phyloP scores from a whole-genome alignment of 1,139 yeast genomes.

The Suhomyces guaymorum region DNA sequence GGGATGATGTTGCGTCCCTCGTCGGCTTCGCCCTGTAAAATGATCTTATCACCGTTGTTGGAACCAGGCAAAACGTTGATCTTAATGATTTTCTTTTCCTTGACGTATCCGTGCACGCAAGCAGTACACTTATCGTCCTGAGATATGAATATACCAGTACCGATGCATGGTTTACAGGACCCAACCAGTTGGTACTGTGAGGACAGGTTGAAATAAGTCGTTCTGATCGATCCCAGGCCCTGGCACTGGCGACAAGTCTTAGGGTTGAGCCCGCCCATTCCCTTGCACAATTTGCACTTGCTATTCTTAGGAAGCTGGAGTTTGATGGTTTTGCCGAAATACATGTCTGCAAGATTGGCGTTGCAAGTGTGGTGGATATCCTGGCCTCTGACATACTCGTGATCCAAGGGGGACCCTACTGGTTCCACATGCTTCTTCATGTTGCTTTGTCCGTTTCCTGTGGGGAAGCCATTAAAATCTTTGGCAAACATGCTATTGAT shows the following conservation, averaged over 20 bases:
- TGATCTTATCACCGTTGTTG: conserved; percentile 49
- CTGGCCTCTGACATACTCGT: conserved; percentile 32
- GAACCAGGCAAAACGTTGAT: conserved; percentile 57
- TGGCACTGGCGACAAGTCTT: conserved; percentile 36
- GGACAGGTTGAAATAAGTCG: conserved; percentile 34
- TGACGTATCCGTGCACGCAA: conserved; percentile 41
- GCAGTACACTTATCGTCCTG: conserved; percentile 34
- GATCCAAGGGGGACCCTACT: conserved; percentile 13
- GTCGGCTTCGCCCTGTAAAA: conserved; percentile 61
- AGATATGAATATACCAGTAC: conserved; percentile 36
- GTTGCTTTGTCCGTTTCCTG: not conserved
- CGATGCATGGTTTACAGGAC: conserved; percentile 37
- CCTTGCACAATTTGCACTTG: conserved; percentile 44
- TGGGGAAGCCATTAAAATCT: conserved; percentile 5
- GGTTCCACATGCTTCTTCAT: conserved; percentile 19
- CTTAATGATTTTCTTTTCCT: conserved; percentile 52
- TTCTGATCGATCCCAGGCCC: conserved; percentile 40
- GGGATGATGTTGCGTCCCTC: conserved; percentile 60
- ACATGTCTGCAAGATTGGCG: conserved; percentile 49
- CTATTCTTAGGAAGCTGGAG: conserved; percentile 45
- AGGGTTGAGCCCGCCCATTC: conserved; percentile 45
- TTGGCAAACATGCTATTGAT: conserved; percentile 33
- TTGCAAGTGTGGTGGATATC: conserved; percentile 48
- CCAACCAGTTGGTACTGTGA: conserved; percentile 38
- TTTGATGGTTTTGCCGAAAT: conserved; percentile 48